Evolutionary conservation across 2,329 filamentous ascomycete genomes (phyloP), one percentile per base, ranked within the genome.

Genomic region (Colletotrichum zoysiae): DNA sequence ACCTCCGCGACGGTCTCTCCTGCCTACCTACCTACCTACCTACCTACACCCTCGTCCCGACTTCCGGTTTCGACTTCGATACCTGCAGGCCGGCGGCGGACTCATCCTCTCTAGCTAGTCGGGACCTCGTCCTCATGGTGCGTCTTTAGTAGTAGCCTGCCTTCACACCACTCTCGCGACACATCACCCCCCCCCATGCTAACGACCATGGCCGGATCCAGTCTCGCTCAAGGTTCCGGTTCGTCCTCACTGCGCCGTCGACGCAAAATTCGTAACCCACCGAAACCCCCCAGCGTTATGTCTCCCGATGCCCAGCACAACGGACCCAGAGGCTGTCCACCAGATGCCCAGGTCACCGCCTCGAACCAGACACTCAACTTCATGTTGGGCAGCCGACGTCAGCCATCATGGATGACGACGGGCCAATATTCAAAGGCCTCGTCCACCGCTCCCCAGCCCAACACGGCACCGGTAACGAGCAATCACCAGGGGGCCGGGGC

Each of bases 331-430:
- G 33, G 20, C 40, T 55, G 20, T 35, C 63, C 65, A 73, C 71
- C 72, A 55, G 73, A 62, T 62, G 71, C 62, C 50, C 79, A 81
- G 71, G 78, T 84, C 70, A 79, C 81, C 35, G 79, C 79, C 33
- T 81, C 81, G 5, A 85, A 85, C 75, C 79, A 81, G 57, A 85
- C 84, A 1, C 64, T 83, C 64, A 82, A 84, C 70, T 72, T 78
- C 35, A 83, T 83, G 73, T 75, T 84, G 30, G 80, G 82, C 51
- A 78, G 79, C 59, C 79, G 78, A 55, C 78, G 77, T 68, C 81
- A 79, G 59, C 79, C 75, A 20, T 76, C 79, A 67, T 81, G 80
- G 79, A 78, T 81, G 62, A 65, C 61, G n/a, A 38, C 46, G 55
- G 4, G 9, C 46, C 70, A 69, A 48, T 40, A 53, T 3, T 14